phyloP scores from a whole-genome alignment of 768 basidiomycete genomes.

The Tremella mesenterica region DNA sequence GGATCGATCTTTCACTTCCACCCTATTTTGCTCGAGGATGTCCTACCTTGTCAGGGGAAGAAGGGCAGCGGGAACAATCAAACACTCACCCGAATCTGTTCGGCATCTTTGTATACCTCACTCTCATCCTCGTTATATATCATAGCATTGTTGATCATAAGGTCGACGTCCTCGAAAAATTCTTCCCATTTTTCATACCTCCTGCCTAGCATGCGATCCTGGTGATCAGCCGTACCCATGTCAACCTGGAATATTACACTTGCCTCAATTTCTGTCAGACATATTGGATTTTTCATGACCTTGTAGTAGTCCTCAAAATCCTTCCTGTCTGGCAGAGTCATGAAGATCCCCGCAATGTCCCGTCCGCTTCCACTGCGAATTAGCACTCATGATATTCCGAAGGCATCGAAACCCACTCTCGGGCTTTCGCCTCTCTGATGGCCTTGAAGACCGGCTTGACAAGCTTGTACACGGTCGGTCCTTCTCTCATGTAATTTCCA shows the following conservation, averaged over 20 bases:
- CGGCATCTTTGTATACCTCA: constrained; percentile 39
- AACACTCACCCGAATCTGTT: constrained; percentile 32
- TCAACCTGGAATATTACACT: constrained; percentile 46
- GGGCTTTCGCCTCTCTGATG: constrained; percentile 26
- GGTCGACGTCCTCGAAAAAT: constrained; percentile 77
- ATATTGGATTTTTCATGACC: constrained; percentile 70
- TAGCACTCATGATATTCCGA: constrained; percentile 1
- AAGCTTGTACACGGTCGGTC: constrained; percentile 34
- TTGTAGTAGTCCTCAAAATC: constrained; percentile 65
- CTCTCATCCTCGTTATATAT: constrained; percentile 74
- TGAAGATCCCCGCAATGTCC: constrained; percentile 56
- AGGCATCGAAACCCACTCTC: constrained; percentile 26
- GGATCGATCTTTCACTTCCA: constrained; percentile 9
- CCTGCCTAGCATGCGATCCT: constrained; percentile 76
- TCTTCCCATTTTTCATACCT: constrained; percentile 61
- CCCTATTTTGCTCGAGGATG: constrained; percentile 1
- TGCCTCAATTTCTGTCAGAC: constrained; percentile 75
- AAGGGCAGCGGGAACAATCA: not conserved
- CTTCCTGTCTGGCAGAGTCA: constrained; percentile 72
- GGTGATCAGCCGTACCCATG: constrained; percentile 50
- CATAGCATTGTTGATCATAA: constrained; percentile 83
- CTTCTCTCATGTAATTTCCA: constrained; percentile 33
- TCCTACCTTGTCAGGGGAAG: not conserved
- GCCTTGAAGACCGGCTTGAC: constrained; percentile 31
- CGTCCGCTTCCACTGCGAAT: constrained; percentile 24